Evolutionary conservation across 2,329 filamentous ascomycete species (phyloP), one percentile per base, ranked within the genome.

Genomic region (Cryoendolithus antarcticus): DNA sequence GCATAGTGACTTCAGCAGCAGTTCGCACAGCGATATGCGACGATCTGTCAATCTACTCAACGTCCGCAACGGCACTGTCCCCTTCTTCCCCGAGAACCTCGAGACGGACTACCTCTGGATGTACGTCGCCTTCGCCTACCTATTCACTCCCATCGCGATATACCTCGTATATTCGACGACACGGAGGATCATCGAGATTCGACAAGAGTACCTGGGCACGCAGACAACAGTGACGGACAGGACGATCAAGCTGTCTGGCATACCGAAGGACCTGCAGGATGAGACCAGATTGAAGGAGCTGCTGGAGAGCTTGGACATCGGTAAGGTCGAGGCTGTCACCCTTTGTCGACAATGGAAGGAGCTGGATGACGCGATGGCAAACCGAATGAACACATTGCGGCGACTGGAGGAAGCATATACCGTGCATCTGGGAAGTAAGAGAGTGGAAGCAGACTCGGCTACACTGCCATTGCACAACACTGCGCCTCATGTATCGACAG

Each of bases 141-240:
- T 96, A 37, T 98, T 96, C 60, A 89, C 82, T 4, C 75, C 69
- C 2, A 63, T 96, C 32, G 82, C 84, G 0, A 66, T 95, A 9
- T 93, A 88, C 57, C 74, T 89, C 49, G 77, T 96, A 52, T 77
- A 89, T 42, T 72, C 73, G 32, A 81, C 94, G 62, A 96, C 91
- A 0, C 76, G 81, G 49, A 81, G 78, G 43, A 81, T 98, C 38
- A 93, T 96, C 47, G 75, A 80, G 41, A 74, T 89, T 24, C 72
- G 91, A 15, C 91, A 98, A 59, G 78, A 86, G 42, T 98, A 95
- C 56, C 71, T 98, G 7, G 91, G 91, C 9, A 86, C 80, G 13
- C 89, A 96, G 60, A 88, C 83, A 0, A 96, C 89, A n/a, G 76
- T 95, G 37, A 96, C 91, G 1, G 91, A 98, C 61, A 78, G 88